phyloP scores from a whole-genome alignment of 1,139 yeast genomes.

The Hanseniaspora gamundiae region DNA sequence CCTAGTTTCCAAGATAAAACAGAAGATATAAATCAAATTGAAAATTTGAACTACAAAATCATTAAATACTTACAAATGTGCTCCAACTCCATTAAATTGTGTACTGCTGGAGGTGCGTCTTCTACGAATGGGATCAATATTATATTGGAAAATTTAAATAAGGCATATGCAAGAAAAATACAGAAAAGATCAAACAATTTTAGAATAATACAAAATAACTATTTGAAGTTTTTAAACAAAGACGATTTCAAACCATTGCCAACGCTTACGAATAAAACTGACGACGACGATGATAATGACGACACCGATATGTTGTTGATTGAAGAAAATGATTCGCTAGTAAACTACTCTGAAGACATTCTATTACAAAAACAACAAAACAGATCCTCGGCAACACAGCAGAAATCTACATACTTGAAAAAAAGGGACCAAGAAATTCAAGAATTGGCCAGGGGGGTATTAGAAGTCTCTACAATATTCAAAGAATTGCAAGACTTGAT shows the following conservation, averaged over 20 bases:
- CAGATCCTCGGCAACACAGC: conserved; percentile 30
- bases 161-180: conserved; percentile 72
- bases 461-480: conserved; percentile 86
- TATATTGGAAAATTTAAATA: conserved; percentile 70
- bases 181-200: conserved; percentile 69
- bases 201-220: conserved; percentile 78
- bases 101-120: conserved; percentile 31
- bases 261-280: too few relatives aligned
- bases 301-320: conserved; percentile 14
- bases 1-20: conserved; percentile 78
- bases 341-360: conserved; percentile 31
- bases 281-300: conserved; percentile 11
- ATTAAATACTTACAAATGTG: conserved; percentile 67
- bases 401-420: conserved; percentile 29
- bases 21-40: conserved; percentile 60
- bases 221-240: conserved; percentile 59
- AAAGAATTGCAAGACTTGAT: conserved; percentile 86
- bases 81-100: conserved; percentile 60
- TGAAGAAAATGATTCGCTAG: conserved; percentile 33
- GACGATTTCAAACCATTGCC: conserved; percentile 43
- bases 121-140: conserved; percentile 13
- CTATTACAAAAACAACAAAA: conserved; percentile 30
- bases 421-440: conserved; percentile 84
- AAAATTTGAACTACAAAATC: conserved; percentile 58
- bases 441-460: conserved; percentile 82